phyloP scores from a whole-genome alignment of 768 basidiomycete species.

The Galerina marginata region DNA sequence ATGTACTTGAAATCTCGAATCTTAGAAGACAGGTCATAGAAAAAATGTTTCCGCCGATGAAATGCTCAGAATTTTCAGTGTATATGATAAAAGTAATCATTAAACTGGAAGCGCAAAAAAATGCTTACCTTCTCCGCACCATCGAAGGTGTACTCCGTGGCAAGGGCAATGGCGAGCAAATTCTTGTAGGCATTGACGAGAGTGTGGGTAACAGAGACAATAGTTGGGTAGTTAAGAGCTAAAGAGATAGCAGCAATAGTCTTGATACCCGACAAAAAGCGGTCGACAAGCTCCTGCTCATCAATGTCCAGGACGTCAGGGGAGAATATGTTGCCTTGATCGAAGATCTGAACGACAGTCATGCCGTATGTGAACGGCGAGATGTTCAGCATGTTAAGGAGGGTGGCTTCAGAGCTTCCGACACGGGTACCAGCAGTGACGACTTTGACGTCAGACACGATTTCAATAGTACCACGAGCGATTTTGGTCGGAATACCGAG shows the following conservation, averaged over 20 bases:
- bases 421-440: slow-evolving; percentile 92
- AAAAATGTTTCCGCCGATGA: slow-evolving; percentile 35
- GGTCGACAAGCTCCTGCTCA: slow-evolving; percentile 88
- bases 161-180: slow-evolving; percentile 85
- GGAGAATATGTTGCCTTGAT: slow-evolving; percentile 90
- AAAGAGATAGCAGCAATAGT: slow-evolving; percentile 95
- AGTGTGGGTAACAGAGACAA: slow-evolving; percentile 92
- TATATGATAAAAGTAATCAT: slow-evolving; percentile 45
- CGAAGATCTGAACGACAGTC: slow-evolving; percentile 96
- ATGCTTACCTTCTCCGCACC: slow-evolving; percentile 84
- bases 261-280: slow-evolving; percentile 93
- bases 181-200: slow-evolving; percentile 99
- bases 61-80: slow-evolving; percentile 90
- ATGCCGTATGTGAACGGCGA: slow-evolving; percentile 99
- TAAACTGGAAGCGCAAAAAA: slow-evolving; percentile 23
- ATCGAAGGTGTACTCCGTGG: slow-evolving; percentile 94
- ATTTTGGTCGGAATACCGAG: slow-evolving; percentile 99
- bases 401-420: slow-evolving; percentile 95
- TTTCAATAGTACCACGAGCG: slow-evolving; percentile 99
- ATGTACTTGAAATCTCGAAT: not conserved
- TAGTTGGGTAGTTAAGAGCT: slow-evolving; percentile 94
- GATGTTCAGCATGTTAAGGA: slow-evolving; percentile 99
- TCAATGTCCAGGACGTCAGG: slow-evolving; percentile 92
- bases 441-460: slow-evolving; percentile 95
- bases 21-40: slow-evolving; percentile 31